Evolutionary conservation across 2,329 filamentous ascomycete species (phyloP), one percentile per base, ranked within the genome.

Genomic region (Pseudogymnoascus sp.): DNA sequence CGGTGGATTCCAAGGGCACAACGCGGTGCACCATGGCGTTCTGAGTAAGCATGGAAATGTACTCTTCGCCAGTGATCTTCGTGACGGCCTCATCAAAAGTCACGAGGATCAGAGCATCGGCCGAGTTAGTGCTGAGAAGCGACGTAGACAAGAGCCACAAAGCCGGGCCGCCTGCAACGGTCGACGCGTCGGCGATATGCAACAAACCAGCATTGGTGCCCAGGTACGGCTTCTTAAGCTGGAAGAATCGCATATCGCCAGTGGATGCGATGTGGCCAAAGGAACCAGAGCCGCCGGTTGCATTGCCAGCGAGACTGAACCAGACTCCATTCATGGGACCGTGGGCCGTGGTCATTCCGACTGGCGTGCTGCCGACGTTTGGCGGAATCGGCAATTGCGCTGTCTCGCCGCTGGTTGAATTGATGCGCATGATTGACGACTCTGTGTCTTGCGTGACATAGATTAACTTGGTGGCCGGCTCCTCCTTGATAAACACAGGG

Each of bases 251-350:
- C 61, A 62, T 42, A 7, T 62, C 61, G 5, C 39, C 61, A n/a
- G 61, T 62, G 40, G 39, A 62, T 42, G n/a, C 61, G 39, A 62
- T 62, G 12, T 62, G 23, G n/a, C 61, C 61, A 47, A 62, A 62
- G 61, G 61, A 62, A 16, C 61, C 40, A 21, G 40, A 34, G 21
- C 61, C 40, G 21, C 61, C 61, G 39, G 23, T 62, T 18, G 61
- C 61, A 34, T 62, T 57, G 23, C 61, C 61, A 26, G 39, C 39
- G 26, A 62, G 61, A 31, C 37, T 62, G 23, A 62, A 57, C 61
- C 40, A 62, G 2, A 62, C 61, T 7, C 61, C 61, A 31, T 54
- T 47, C 61, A 62, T 62, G 23, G 40, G 61, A 5, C 61, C 61
- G 21, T 54, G 26, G 6, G 36, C 61, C 3, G 61, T 62, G 5